Conservation (phyloP, 768 basidiomycete species). For the Boletus speciosus region DNA sequence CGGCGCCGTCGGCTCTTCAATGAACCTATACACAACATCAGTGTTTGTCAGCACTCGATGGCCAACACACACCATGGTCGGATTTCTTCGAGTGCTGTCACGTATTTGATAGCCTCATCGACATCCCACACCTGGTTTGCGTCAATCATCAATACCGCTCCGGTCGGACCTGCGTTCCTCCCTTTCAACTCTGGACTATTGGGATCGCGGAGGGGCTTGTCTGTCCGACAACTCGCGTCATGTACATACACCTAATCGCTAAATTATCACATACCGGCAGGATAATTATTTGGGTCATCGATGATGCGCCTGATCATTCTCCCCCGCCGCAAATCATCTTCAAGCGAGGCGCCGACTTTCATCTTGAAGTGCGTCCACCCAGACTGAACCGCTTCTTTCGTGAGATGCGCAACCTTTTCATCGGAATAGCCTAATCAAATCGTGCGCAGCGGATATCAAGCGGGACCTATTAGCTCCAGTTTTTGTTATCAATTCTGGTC, state of each 20-base stretch:
- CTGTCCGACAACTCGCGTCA: conserved; percentile 19
- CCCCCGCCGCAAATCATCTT: conserved; percentile 79
- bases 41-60: not conserved
- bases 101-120: conserved; percentile 82
- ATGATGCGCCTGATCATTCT: conserved; percentile 87
- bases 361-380: conserved; percentile 99
- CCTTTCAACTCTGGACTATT: conserved; percentile 58
- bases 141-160: conserved; percentile 92
- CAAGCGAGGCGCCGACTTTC: conserved; percentile 85
- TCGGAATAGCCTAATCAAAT: conserved; percentile 66
- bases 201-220: conserved; percentile 44
- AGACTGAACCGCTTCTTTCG: conserved; percentile 73
- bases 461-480: not conserved
- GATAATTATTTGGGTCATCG: conserved; percentile 72
- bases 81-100: conserved; percentile 67
- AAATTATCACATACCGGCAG: conserved; percentile 47
- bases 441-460: not conserved
- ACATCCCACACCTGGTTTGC: conserved; percentile 97
- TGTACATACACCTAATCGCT: not conserved
- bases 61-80: conserved; percentile 33
- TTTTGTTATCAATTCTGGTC: conserved; percentile 4
- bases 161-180: conserved; percentile 92
- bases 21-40: conserved; percentile 55
- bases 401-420: conserved; percentile 81
- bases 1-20: conserved; percentile 91